These are phyloP conservation scores for Melanomma pulvis-pyrius DNA, from an alignment of 495 filamentous ascomycete species.

Conservation along the genomic window DNA sequence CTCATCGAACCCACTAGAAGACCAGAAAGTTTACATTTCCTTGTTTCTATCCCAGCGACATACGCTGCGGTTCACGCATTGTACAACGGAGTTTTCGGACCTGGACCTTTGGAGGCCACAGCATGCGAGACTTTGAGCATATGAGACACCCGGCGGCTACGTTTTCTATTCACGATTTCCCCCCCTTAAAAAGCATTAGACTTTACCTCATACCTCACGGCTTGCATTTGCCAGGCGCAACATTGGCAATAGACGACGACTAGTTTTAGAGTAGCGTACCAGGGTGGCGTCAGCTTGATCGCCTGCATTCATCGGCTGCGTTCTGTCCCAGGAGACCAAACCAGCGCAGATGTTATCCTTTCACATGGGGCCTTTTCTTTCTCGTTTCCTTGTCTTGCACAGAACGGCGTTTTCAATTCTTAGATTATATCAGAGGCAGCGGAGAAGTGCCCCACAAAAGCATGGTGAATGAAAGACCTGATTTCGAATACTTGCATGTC, in stretches of 20 bases:
- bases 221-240: slow-evolving; percentile 35
- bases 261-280: slow-evolving; percentile 10
- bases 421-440: background rate
- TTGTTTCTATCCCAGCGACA: background rate
- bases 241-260: slow-evolving; percentile 3
- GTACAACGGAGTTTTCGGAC: slow-evolving; percentile 12
- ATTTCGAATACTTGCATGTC: background rate
- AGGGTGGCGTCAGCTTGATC: background rate
- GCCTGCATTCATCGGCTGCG: slow-evolving; percentile 29
- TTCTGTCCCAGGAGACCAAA: background rate
- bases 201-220: slow-evolving; percentile 30
- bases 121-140: background rate
- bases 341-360: slow-evolving; percentile 21
- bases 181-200: slow-evolving; percentile 37
- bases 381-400: background rate
- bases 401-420: background rate
- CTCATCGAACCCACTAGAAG: slow-evolving; percentile 1
- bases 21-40: slow-evolving; percentile 3
- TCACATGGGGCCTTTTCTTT: background rate
- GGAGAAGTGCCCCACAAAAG: background rate
- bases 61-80: slow-evolving; percentile 17
- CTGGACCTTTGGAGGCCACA: background rate
- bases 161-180: slow-evolving; percentile 5
- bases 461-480: background rate
- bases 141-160: background rate